Evolutionary conservation across 23 red algal genomes (phyloP), one percentile per base, ranked within the genome.

Genomic region (Gracilaria gracilis): DNA sequence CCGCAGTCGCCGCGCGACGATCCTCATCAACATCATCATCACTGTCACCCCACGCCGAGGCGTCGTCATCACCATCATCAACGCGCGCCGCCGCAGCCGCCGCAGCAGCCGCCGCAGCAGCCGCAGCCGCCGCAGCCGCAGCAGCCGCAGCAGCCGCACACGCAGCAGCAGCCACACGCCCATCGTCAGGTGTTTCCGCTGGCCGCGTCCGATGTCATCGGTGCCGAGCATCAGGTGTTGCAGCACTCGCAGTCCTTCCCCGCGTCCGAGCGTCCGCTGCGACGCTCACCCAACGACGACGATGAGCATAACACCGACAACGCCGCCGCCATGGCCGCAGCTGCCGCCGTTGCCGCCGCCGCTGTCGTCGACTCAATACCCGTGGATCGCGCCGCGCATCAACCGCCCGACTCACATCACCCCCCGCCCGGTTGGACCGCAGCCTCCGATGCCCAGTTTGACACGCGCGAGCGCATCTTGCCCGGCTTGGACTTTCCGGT

Each of bases 321-420:
- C 20, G 66, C 80, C 20, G 76, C 65, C 32, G 40, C 55, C 77
- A 67, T 75, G 58, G 67, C 89, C 61, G 67, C 88, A 75, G 75
- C 80, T 65, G 39, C 64, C 31, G 67, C 76, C 58, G 57, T 47
- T 35, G 20, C 75, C 55, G 36, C 47, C 13, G 62, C 38, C 47
- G 53, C 64, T 12, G 47, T 67, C 23, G 53, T 37, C 0, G 29
- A 27, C 9, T 15, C 20, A 42, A 75, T 82, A 54, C 79, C 53
- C 16, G 66, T 75, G 0, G 44, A 40, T 58, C 62, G 67, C 44
- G 62, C 66, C 24, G 25, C 44, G 27, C 67, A 88, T 29, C 64
- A 28, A 9, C 4, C 54, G 9, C 84, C 42, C 7, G 58, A 57
- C 33, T 4, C 84, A 4, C 84, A 88, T 19, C 67, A 64, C 8